Evolutionary conservation across 2,329 filamentous ascomycete genomes (phyloP), one percentile per base, ranked within the genome.

Genomic region (Diaporthe ampelina): DNA sequence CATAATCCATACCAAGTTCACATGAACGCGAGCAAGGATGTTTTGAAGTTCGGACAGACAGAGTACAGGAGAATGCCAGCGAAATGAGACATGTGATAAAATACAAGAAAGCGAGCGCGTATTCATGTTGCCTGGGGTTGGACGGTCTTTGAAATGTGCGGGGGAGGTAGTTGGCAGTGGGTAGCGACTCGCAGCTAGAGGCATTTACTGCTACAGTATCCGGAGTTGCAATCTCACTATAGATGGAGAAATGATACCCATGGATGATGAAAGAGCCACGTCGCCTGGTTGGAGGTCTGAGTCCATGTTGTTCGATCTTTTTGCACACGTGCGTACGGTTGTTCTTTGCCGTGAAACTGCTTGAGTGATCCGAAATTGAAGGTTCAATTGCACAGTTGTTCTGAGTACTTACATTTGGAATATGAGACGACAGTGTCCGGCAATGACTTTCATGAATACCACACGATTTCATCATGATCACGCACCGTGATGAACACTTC

Each of bases 1-100:
- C 82, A 97, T 99, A 80, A 98, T 99, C 82, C 96, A 98, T 85
- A 97, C 95, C 81, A 98, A 98, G 85, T 98, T 98, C 84, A 95
- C 95, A 80, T 98, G 89, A 85, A 50, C 63, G 15, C 37, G 13
- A 21, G 29, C 45, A 50, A 8, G 17, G 48, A 17, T 13, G 17
- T n/a, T 9, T 54, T 26, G 57, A 7, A 52, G 24, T 24, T 32
- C 21, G 48, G 56, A 24, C 43, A 54, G 29, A 32, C 35, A 35
- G 50, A n/a, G 19, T 29, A 65, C 48, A 45, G 56, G 48, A 65
- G 15, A 32, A 9, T 10, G 52, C n/a, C 43, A 40, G 32, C 63
- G 52, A 52, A 19, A 35, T 67, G 63, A 67, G 63, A 24, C 45
- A 52, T 26, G 63, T 37, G 15, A 32, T 67, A 35, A 52, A 52